Conservation (phyloP, 2,329 filamentous ascomycete species). For the Penicillium sp. region DNA sequence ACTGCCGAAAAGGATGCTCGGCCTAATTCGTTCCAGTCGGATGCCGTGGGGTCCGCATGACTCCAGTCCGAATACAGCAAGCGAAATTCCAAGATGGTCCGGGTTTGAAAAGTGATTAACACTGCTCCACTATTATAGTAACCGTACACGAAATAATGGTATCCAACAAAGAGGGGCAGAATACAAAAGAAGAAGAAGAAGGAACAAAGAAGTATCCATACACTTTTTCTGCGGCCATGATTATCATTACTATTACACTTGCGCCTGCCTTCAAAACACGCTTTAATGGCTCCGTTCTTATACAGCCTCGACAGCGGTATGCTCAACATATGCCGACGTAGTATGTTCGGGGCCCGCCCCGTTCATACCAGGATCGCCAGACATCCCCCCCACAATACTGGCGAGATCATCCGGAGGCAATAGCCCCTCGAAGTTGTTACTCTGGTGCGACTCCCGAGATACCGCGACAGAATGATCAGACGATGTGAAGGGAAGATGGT, state of each 20-base stretch:
- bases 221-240: conserved; percentile 22
- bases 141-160: background rate
- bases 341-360: conserved; percentile 41
- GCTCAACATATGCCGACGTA: conserved; percentile 36
- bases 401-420: conserved; percentile 43
- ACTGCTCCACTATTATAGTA: conserved; percentile 12
- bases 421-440: conserved; percentile 38
- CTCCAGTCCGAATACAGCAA: background rate
- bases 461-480: conserved; percentile 37
- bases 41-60: background rate
- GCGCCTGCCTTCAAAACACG: background rate
- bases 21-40: conserved; percentile 12
- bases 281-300: conserved; percentile 21
- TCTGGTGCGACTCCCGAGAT: conserved; percentile 40
- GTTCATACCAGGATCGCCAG: conserved; percentile 39
- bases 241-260: conserved; percentile 35
- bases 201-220: conserved; percentile 4
- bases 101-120: background rate
- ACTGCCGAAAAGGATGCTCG: background rate
- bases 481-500: conserved; percentile 38
- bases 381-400: conserved; percentile 43
- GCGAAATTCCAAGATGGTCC: background rate
- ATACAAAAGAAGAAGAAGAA: background rate
- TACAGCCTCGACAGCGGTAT: conserved; percentile 37
- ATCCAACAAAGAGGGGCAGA: background rate